phyloP scores from a whole-genome alignment of 306 rosid genomes.

The Vachellia collinsii region DNA sequence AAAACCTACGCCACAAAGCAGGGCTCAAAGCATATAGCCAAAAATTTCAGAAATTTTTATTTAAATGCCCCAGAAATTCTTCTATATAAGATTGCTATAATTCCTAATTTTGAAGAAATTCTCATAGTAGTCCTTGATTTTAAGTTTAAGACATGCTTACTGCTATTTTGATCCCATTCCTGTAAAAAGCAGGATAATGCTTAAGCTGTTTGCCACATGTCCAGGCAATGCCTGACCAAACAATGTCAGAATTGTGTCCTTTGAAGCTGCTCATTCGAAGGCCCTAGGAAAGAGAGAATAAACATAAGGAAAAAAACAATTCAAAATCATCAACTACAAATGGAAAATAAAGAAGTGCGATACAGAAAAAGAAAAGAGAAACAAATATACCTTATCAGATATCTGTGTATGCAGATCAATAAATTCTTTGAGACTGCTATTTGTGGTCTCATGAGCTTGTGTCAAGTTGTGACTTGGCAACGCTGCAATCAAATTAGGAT shows the following conservation, averaged over 20 bases:
- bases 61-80: not conserved
- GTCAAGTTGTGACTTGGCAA: constrained; percentile 47
- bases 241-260: constrained; percentile 71
- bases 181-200: constrained; percentile 79
- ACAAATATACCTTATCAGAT: constrained; percentile 51
- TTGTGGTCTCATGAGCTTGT: constrained; percentile 49
- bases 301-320: constrained; percentile 23
- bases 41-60: not conserved
- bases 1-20: not conserved
- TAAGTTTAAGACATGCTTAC: constrained; percentile 53
- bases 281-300: constrained; percentile 52
- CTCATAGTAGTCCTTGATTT: not conserved
- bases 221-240: constrained; percentile 95
- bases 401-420: constrained; percentile 44
- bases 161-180: constrained; percentile 86
- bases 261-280: constrained; percentile 56
- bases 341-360: not conserved
- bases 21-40: not conserved
- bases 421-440: constrained; percentile 46
- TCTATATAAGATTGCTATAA: not conserved
- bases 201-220: constrained; percentile 93
- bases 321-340: constrained; percentile 31
- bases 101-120: constrained; percentile 3
- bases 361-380: not conserved
- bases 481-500: constrained; percentile 48